Evolutionary conservation across 2,329 filamentous ascomycete genomes (phyloP), one percentile per base, ranked within the genome.

Genomic region (Xylaria sp.): DNA sequence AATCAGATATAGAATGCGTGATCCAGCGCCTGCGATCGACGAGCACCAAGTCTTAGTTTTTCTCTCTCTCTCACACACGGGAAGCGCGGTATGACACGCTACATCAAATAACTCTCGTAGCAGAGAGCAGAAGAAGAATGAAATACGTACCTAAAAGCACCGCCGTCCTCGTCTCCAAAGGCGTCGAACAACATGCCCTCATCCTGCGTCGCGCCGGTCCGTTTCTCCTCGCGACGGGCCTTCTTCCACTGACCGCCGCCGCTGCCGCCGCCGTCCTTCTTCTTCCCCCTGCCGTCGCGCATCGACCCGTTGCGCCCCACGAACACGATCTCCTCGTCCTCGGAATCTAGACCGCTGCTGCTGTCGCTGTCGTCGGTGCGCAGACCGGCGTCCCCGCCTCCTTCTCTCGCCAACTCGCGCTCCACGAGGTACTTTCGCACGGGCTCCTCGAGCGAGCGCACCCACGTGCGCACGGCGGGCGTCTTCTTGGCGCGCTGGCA

Each of bases 271-370:
- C 74, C 89, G 89, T 78, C 92, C 67, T 42, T 11, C 46, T 46
- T 15, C 51, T 46, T 67, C 48, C 17, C 57, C 42, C 56, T 66
- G 78, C 73, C 83, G 74, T 79, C 82, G 72, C 79, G 83, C 81
- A 83, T 93, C 80, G 80, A 88, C 79, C 89, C 90, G 86, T 82
- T 89, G 78, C 75, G 83, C 1, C 93, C 94, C 5, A 97, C 89
- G 79, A 97, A 97, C 11, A 97, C 94, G 72, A 97, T 93, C 81
- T 97, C 93, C 70, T 97, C 94, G 70, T 97, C 93, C 36, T 89
- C 86, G 36, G 80, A 81, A 71, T 88, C 86, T 64, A 83, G 15
- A 1, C 17, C 80, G 57, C 83, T 81, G 33, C 74, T 79, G 61
- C 53, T 66, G 5, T 65, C 75, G 59, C 63, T 68, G 1, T 70